Conservation (phyloP, 148 eudicot species). For the Heliamphora exappendiculata region DNA sequence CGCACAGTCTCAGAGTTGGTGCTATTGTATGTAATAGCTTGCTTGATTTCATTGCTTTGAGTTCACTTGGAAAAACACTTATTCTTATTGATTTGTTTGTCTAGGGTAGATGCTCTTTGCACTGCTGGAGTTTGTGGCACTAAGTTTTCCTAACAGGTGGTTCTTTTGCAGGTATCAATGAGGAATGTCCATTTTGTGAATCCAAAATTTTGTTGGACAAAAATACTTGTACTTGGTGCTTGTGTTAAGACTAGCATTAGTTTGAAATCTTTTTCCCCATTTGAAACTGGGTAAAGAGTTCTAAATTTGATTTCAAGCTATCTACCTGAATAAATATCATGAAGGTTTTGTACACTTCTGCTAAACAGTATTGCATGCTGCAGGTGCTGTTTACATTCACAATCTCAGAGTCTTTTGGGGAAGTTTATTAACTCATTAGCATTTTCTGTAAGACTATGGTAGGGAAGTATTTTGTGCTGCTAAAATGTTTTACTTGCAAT, state of each 20-base stretch:
- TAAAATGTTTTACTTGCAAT: not conserved
- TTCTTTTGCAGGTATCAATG: slow-evolving; percentile 40
- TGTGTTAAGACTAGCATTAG: slow-evolving; percentile 64
- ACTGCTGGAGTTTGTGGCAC: not conserved
- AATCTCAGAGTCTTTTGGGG: slow-evolving; percentile 53
- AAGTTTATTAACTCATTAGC: slow-evolving; percentile 55
- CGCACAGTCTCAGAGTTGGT: slow-evolving; percentile 72
- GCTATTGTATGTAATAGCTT: slow-evolving; percentile 55
- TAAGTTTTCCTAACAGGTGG: not conserved
- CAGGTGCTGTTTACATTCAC: slow-evolving; percentile 44
- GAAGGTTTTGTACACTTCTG: not conserved
- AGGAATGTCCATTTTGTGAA: slow-evolving; percentile 74
- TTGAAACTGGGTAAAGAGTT: slow-evolving; percentile 56
- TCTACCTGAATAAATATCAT: not conserved
- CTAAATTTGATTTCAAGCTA: slow-evolving; percentile 3
- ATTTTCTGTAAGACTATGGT: slow-evolving; percentile 78
- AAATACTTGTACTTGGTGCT: slow-evolving; percentile 71
- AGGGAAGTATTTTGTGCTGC: slow-evolving; percentile 12
- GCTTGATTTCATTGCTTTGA: not conserved
- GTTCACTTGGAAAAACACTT: not conserved
- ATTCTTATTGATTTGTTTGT: not conserved
- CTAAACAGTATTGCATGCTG: slow-evolving; percentile 9
- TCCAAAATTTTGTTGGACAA: slow-evolving; percentile 66
- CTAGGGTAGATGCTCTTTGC: not conserved
- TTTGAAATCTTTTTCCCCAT: slow-evolving; percentile 63